Evolutionary conservation across 176 grass and related monocot genomes (phyloP).

Genomic region (Musa beccarii): DNA sequence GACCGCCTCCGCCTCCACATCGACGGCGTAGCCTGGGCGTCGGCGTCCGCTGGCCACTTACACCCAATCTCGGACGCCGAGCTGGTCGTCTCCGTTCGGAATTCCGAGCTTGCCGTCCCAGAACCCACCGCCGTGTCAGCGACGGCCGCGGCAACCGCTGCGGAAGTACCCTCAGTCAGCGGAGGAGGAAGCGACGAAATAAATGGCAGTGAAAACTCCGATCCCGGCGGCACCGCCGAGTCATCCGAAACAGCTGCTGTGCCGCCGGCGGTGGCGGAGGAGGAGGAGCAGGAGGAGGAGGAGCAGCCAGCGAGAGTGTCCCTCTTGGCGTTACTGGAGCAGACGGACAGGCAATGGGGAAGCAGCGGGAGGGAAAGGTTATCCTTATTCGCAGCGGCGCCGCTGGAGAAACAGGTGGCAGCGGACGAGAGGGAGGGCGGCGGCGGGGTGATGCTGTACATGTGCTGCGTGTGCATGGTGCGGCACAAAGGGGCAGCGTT

Average conservation of each 20-base stretch:
- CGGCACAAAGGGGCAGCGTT: conserved; percentile 17
- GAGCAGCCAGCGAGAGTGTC: conserved; percentile 45
- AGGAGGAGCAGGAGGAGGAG: background rate
- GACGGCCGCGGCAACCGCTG: background rate
- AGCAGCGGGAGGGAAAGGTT: background rate
- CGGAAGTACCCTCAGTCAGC: background rate
- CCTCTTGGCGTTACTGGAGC: conserved; percentile 62
- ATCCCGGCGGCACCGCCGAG: background rate
- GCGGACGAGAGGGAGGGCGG: background rate
- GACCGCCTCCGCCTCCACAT: conserved; percentile 38
- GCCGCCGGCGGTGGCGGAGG: conserved; percentile 4
- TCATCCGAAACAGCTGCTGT: background rate
- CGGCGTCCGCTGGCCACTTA: background rate
- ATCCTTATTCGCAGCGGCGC: background rate
- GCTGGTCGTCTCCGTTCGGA: conserved; percentile 1
- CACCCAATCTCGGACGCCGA: conserved; percentile 14
- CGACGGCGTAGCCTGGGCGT: conserved; percentile 14
- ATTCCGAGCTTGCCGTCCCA: background rate
- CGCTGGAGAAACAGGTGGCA: background rate
- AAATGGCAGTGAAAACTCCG: background rate
- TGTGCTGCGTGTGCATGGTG: conserved; percentile 16
- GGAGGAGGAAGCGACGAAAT: background rate
- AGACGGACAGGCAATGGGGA: conserved; percentile 56
- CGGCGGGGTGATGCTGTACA: background rate
- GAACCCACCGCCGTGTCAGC: background rate